Conservation (phyloP, 2,329 filamentous ascomycete genomes). For the Diaporthe australafricana region DNA sequence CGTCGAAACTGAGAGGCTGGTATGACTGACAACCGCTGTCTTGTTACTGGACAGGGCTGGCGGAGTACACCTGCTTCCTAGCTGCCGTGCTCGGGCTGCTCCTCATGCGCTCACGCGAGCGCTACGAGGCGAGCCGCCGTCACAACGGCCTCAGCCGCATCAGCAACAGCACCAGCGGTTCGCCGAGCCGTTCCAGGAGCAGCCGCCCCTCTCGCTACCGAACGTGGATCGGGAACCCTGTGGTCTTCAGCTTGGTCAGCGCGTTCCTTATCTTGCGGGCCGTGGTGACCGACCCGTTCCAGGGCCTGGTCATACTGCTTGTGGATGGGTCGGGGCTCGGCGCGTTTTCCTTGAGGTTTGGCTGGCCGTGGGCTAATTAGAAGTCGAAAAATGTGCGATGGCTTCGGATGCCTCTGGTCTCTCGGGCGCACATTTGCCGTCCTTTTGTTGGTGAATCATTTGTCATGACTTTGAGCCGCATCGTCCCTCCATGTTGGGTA, state of each 20-base stretch:
- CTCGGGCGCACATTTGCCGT: neutral
- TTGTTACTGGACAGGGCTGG: slow-evolving; percentile 40
- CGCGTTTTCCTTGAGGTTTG: slow-evolving; percentile 42
- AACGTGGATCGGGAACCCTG: slow-evolving; percentile 43
- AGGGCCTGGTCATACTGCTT: slow-evolving; percentile 44
- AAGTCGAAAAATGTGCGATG: slow-evolving; percentile 10
- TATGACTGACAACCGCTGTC: neutral
- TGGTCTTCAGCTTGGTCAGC: slow-evolving; percentile 44
- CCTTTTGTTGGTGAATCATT: neutral
- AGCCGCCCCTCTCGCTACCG: slow-evolving; percentile 36
- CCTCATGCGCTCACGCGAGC: slow-evolving; percentile 41
- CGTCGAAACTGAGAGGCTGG: neutral
- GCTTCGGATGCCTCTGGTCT: slow-evolving; percentile 21
- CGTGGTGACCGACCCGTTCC: slow-evolving; percentile 43
- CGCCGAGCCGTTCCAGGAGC: slow-evolving; percentile 1
- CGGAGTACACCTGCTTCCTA: slow-evolving; percentile 43
- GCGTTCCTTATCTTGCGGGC: slow-evolving; percentile 45
- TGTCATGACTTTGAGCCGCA: slow-evolving; percentile 6
- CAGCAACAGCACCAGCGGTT: neutral
- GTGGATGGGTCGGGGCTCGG: slow-evolving; percentile 44
- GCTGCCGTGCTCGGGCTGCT: slow-evolving; percentile 44
- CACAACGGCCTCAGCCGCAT: slow-evolving; percentile 9
- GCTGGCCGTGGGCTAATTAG: slow-evolving; percentile 37
- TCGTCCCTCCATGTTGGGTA: neutral
- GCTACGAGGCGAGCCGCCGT: slow-evolving; percentile 28